These are phyloP conservation scores for Neurospora tetrasperma DNA, from an alignment of 495 filamentous ascomycete species.

Conservation along the genomic window DNA sequence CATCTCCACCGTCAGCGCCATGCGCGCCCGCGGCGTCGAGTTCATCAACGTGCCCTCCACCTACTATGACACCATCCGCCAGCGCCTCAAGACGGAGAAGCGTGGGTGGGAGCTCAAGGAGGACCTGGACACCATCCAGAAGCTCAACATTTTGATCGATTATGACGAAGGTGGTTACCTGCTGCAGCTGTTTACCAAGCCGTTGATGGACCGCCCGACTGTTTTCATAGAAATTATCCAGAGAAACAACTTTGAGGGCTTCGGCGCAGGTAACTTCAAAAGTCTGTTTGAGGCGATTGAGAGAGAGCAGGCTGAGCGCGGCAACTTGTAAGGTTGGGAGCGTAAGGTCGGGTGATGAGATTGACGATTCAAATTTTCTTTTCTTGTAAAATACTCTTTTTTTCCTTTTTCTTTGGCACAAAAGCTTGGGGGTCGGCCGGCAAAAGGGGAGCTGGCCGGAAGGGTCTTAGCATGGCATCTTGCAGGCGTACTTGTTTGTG, in stretches of 20 bases:
- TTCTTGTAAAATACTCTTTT: neutral
- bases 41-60: constrained; percentile 78
- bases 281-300: constrained; percentile 88
- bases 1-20: constrained; percentile 57
- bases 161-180: constrained; percentile 86
- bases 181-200: constrained; percentile 82
- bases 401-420: neutral
- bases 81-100: constrained; percentile 49
- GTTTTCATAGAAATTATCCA: constrained; percentile 95
- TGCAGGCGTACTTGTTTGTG: neutral
- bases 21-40: constrained; percentile 71
- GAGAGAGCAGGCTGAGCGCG: constrained; percentile 71
- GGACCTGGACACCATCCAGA: constrained; percentile 61
- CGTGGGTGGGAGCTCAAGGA: constrained; percentile 51
- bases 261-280: constrained; percentile 93
- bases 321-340: constrained; percentile 50
- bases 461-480: neutral
- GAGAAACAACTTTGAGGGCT: constrained; percentile 74
- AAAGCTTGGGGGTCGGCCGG: neutral
- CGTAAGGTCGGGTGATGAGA: neutral
- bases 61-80: constrained; percentile 70
- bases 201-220: constrained; percentile 82
- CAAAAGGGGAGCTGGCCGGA: neutral
- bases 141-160: constrained; percentile 75
- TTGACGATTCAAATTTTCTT: neutral